Percentiles rank a stretch among this genome's conserved stretches.
Conservation (phyloP, 2,329 filamentous ascomycete species). For the Xylaria sp. region DNA sequence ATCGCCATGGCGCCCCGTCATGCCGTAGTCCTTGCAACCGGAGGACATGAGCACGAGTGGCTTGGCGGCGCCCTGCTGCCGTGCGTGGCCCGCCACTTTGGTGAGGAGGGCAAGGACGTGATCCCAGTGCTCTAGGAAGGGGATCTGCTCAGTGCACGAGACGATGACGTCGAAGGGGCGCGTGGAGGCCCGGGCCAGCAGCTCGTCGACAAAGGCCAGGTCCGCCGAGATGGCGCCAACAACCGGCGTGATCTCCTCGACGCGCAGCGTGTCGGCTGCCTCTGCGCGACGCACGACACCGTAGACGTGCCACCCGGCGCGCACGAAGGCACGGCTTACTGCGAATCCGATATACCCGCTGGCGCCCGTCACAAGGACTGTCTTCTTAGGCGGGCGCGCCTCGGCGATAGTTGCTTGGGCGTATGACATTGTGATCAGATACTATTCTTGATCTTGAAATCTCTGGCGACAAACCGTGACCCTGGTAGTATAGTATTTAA, state of each 20-base stretch:
- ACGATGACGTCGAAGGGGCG: conserved; percentile 55
- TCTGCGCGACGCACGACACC: conserved; percentile 55
- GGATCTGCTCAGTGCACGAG: conserved; percentile 54
- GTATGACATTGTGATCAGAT: conserved; percentile 11
- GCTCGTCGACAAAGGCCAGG: conserved; percentile 33
- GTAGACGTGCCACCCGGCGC: conserved; percentile 57
- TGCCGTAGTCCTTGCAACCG: conserved; percentile 63
- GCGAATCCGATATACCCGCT: conserved; percentile 61
- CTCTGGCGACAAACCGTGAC: not conserved
- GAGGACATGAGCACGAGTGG: conserved; percentile 59
- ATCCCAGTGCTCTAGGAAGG: conserved; percentile 54
- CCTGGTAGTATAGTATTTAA: not conserved
- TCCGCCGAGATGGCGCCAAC: conserved; percentile 52
- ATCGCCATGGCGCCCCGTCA: conserved; percentile 48
- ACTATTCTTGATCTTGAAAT: not conserved
- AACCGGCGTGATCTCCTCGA: conserved; percentile 54
- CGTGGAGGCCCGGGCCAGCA: conserved; percentile 42
- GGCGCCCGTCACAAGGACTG: conserved; percentile 59
- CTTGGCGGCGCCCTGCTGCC: conserved; percentile 45
- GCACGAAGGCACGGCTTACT: conserved; percentile 57
- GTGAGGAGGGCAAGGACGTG: conserved; percentile 51
- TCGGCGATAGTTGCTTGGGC: conserved; percentile 9
- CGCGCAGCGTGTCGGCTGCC: conserved; percentile 46
- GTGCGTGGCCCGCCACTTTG: conserved; percentile 49
- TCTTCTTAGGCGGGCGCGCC: conserved; percentile 35